Evolutionary conservation across 305 asterid species (phyloP).

Genomic region (Petunia hybrid): DNA sequence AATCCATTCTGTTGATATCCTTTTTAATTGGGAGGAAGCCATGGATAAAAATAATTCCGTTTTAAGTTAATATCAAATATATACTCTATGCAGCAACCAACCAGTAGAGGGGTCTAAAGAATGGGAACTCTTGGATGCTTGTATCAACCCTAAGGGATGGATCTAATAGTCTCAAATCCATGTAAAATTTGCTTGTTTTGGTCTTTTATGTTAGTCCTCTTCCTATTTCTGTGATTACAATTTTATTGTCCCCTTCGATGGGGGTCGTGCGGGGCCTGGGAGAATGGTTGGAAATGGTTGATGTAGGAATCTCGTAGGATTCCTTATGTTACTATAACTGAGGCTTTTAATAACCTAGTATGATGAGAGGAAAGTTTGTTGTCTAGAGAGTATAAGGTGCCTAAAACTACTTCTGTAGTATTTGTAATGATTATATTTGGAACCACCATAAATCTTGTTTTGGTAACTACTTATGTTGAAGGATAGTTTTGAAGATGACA

Average conservation of each 20-base stretch:
- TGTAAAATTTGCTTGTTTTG: neutral
- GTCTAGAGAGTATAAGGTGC: neutral
- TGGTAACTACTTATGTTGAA: no score
- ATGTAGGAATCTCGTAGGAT: no score
- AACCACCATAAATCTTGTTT: no score
- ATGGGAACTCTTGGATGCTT: slow-evolving; percentile 93
- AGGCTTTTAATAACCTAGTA: no score
- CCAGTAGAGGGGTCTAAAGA: slow-evolving; percentile 95
- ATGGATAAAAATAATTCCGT: neutral
- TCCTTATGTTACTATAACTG: no score
- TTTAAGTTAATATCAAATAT: neutral
- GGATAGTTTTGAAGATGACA: no score
- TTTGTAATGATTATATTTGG: neutral
- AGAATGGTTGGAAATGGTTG: no score
- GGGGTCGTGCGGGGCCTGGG: no score
- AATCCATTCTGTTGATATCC: neutral
- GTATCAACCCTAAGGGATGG: slow-evolving; percentile 96
- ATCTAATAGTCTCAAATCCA: slow-evolving; percentile 42
- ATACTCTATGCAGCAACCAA: slow-evolving; percentile 69
- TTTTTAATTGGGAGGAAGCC: neutral
- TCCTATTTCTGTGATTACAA: no score
- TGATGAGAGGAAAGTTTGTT: no score
- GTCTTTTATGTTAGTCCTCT: neutral
- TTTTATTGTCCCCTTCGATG: no score
- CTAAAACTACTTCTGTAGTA: neutral